A percentile compares a stretch with the other conserved stretches of the same genome.
phyloP scores from a whole-genome alignment of 805 yeast species.

The Schwanniomyces pseudopolymorphus region DNA sequence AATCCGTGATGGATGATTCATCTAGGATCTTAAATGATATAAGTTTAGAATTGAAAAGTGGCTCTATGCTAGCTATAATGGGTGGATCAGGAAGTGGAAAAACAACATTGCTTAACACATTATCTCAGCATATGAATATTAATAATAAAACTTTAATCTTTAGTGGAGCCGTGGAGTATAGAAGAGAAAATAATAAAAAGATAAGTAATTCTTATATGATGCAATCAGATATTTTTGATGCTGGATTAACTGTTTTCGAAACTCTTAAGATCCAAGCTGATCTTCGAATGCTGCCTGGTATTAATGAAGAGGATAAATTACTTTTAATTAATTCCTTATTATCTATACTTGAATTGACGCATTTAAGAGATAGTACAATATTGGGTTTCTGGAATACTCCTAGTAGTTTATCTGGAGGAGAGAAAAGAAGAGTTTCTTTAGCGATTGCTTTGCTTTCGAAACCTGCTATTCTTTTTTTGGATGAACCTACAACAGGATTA shows the following conservation, averaged over 20 bases:
- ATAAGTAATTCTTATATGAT: constrained; percentile 60
- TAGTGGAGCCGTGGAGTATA: constrained; percentile 42
- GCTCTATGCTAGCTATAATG: constrained; percentile 72
- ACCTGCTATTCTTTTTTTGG: constrained; percentile 75
- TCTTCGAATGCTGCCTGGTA: constrained; percentile 53
- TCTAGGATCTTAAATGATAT: constrained; percentile 38
- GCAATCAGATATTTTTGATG: constrained; percentile 71
- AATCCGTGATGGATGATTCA: not conserved
- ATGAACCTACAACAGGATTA: constrained; percentile 87
- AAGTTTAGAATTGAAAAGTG: constrained; percentile 58
- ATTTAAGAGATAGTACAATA: constrained; percentile 58
- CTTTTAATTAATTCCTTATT: constrained; percentile 60
- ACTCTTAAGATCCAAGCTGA: constrained; percentile 71
- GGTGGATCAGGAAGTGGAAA: constrained; percentile 91
- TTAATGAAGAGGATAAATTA: constrained; percentile 43
- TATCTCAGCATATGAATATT: constrained; percentile 52
- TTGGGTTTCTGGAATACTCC: constrained; percentile 45
- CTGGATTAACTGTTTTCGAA: constrained; percentile 72
- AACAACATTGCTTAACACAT: constrained; percentile 70
- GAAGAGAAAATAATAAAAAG: constrained; percentile 8
- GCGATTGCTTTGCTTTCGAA: constrained; percentile 76
- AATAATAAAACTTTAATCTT: constrained; percentile 40
- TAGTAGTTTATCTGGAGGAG: constrained; percentile 80
- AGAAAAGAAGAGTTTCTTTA: constrained; percentile 71
- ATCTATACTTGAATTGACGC: constrained; percentile 62